phyloP scores from a whole-genome alignment of 345 rosid genomes.

The Acer yangbiense region DNA sequence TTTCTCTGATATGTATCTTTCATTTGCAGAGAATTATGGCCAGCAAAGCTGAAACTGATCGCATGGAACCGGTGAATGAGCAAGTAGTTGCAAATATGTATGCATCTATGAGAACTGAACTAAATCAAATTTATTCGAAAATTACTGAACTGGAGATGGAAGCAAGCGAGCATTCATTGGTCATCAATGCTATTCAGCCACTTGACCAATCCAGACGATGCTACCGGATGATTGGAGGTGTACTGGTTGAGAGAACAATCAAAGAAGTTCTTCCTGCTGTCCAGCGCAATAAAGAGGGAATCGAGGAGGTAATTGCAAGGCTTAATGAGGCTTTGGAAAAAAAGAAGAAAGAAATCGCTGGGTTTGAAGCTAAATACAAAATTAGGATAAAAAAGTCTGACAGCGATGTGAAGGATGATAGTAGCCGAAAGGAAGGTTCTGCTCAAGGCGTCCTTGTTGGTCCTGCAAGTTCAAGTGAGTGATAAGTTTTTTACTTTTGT shows the following conservation, averaged over 20 bases:
- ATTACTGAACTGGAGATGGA: conserved; percentile 97
- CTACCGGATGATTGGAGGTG: conserved; percentile 93
- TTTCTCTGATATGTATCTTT: too few relatives aligned
- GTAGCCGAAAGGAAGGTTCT: conserved; percentile 69
- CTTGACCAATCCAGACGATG: conserved; percentile 84
- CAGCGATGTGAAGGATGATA: conserved; percentile 45
- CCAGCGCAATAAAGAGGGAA: conserved; percentile 89
- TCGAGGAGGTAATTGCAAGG: conserved; percentile 83
- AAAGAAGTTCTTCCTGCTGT: conserved; percentile 94
- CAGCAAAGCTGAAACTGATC: too few relatives aligned
- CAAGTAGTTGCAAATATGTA: conserved; percentile 74
- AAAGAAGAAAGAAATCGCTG: conserved; percentile 79
- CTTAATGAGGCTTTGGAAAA: conserved; percentile 80
- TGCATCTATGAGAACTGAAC: conserved; percentile 69
- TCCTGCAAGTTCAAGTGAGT: conserved; percentile 62
- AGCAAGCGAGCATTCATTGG: conserved; percentile 84
- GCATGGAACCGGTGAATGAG: conserved; percentile 42
- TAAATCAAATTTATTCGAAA: conserved; percentile 88
- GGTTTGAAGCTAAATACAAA: conserved; percentile 83
- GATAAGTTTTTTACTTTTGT: background rate
- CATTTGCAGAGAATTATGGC: too few relatives aligned
- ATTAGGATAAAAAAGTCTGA: conserved; percentile 77
- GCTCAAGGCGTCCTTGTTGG: conserved; percentile 99
- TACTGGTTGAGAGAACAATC: conserved; percentile 91
- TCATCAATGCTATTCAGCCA: conserved; percentile 84